These are phyloP conservation scores for Carex pumila DNA, from an alignment of 176 grass and related monocot genomes.

Conservation along the genomic window DNA sequence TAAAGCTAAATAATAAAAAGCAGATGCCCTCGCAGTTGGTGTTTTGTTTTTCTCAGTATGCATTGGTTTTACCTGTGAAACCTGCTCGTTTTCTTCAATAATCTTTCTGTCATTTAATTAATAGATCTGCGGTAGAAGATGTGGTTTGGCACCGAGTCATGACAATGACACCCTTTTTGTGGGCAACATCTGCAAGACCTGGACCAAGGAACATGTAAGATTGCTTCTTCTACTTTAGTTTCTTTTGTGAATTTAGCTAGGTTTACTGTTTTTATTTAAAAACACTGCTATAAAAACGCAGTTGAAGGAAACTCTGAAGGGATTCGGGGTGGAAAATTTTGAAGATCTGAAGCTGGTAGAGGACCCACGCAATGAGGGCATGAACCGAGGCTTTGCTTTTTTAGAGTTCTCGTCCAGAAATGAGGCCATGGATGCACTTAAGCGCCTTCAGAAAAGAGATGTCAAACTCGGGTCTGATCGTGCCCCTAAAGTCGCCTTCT, in stretches of 20 bases:
- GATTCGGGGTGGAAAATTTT: constrained; percentile 57
- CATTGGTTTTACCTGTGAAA: not conserved
- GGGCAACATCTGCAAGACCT: constrained; percentile 77
- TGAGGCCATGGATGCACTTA: constrained; percentile 54
- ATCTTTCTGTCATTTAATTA: constrained; percentile 3
- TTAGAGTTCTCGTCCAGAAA: constrained; percentile 57
- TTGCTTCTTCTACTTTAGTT: not conserved
- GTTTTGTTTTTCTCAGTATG: not conserved
- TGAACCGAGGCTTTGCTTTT: constrained; percentile 82
- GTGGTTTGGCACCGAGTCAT: constrained; percentile 48
- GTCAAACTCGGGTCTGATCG: constrained; percentile 63
- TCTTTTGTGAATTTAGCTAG: not conserved
- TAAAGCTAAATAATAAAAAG: not conserved
- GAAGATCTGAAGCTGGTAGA: constrained; percentile 73
- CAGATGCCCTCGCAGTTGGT: not conserved
- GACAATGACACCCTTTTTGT: constrained; percentile 74
- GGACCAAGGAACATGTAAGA: constrained; percentile 73
- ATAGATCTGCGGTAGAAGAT: constrained; percentile 55
- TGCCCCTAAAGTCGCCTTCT: constrained; percentile 65
- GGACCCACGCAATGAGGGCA: constrained; percentile 51
- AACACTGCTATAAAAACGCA: constrained; percentile 8
- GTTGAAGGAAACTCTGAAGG: constrained; percentile 52
- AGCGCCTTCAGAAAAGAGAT: constrained; percentile 55
- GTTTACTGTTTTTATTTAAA: not conserved
- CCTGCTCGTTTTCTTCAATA: not conserved